Evolutionary conservation across 2,329 filamentous ascomycete species (phyloP), one percentile per base, ranked within the genome.

Genomic region (Pseudonectria buxi): DNA sequence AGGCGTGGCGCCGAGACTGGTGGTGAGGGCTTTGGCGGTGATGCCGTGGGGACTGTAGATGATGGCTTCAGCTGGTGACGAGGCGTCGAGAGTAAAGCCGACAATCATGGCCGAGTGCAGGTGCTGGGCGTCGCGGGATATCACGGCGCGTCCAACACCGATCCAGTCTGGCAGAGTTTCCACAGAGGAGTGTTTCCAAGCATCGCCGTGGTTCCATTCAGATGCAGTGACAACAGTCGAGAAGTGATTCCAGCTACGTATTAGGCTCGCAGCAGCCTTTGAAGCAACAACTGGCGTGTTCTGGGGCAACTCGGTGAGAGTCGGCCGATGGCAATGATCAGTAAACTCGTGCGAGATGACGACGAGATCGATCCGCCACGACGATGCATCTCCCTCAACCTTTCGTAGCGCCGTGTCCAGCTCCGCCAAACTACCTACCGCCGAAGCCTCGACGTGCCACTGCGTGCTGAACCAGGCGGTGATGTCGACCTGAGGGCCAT

Each of bases 41-140:
- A 82, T 74, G 24, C 78, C 77, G 50, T 82, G 79, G 0, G 79
- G 78, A 1, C 76, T 77, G 58, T 82, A 83, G 25, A 83, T 59
- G 22, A 83, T 53, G 10, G 71, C 74, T 54, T 81, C 74, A 1
- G 65, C 67, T 6, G 33, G 15, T 6, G 32, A 29, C 39, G 30
- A 4, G 47, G 30, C n/a, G 45, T 45, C 39, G 29, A 56, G 30
- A 43, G 58, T 39, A 44, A 81, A 81, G 2, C 67, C 65, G 33
- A 83, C 61, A 45, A 83, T 59, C 14, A 83, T 54, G 2, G 78
- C 78, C 0, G 72, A 72, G 55, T 81, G 79, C 50, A 77, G 79
- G 54, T 76, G 74, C 0, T 81, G 61, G 3, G 72, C 58, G 46
- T 79, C 74, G 12, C 65, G 67, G 0, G 61, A 49, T 16, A 72